Base-by-base conservation (phyloP, 2,329 filamentous ascomycete genomes). In the Hypoxylon sp. region DNA sequence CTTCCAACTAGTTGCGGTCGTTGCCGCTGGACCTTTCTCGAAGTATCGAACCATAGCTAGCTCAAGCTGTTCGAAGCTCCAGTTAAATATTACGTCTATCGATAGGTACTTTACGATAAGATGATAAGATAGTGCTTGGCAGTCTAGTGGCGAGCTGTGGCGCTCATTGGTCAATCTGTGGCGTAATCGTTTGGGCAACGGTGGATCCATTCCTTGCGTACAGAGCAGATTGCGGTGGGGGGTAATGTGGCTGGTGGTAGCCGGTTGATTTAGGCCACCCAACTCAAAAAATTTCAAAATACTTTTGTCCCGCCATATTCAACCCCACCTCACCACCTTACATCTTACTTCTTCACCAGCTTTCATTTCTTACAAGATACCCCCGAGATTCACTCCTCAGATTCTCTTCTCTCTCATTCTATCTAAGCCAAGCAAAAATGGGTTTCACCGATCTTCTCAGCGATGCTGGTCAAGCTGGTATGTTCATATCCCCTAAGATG, bases 391-490 rank as follows among this genome's bases (percentile, higher is more conserved):
- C 38, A 60, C 62, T 58, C 67, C 69, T 65, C 17, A 66, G 60
- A 68, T 58, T 61, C 64, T 65, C 64, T 68, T 50, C 65, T 58
- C 50, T 60, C 53, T 67, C 56, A 53, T 72, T 63, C 65, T 67
- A 43, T 43, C 19, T 55, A 59, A 65, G 46, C 60, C 69, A 63
- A 68, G 68, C 72, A 85, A 75, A 43, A 72, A 89, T 89, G 87
- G 87, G 87, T 79, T 89, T 89, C 83, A 82, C 82, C 78, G 86
- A 89, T 80, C 82, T 89, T 73, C 79, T 86, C 74, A 83, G 83
- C 79, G 86, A 87, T 71, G 81, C 85, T 76, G 86, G 86, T 74
- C 79, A 87, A 69, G 81, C 84, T 73, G 74, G 84, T 86, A 81
- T 70, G 83, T 82, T 67, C 21, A 63, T 58, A 43, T 64, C 55